These are phyloP conservation scores for Hypoxylon sp. DNA, from an alignment of 2,329 filamentous ascomycete species.

Conservation along the genomic window DNA sequence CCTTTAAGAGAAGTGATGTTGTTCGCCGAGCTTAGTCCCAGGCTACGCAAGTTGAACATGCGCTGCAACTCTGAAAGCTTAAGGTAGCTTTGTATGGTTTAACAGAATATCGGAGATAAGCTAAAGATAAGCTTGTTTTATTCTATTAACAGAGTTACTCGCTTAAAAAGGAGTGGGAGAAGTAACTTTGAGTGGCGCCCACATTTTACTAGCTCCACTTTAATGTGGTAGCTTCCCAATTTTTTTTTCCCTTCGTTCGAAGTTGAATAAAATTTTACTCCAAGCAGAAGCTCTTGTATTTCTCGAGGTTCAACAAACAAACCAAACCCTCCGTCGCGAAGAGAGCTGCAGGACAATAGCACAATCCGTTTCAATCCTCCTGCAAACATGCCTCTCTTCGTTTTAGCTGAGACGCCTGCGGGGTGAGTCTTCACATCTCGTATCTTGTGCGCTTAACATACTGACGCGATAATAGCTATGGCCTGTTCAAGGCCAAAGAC, in stretches of 20 bases:
- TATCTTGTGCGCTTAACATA: slow-evolving; percentile 27
- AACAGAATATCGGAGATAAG: slow-evolving; percentile 22
- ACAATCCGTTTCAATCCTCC: slow-evolving; percentile 33
- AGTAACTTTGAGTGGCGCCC: slow-evolving; percentile 35
- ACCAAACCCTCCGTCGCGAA: slow-evolving; percentile 47
- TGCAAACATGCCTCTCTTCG: slow-evolving; percentile 85
- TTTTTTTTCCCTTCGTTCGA: slow-evolving; percentile 45
- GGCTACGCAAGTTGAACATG: slow-evolving; percentile 37
- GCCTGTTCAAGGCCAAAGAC: slow-evolving; percentile 97
- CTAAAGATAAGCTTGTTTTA: slow-evolving; percentile 1
- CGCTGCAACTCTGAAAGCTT: slow-evolving; percentile 41
- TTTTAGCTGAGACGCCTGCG: slow-evolving; percentile 93
- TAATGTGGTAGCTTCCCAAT: slow-evolving; percentile 43
- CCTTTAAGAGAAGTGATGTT: slow-evolving; percentile 42
- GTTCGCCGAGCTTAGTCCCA: slow-evolving; percentile 19
- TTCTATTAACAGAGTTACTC: slow-evolving; percentile 8
- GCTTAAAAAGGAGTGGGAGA: not conserved
- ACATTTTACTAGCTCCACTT: slow-evolving; percentile 31
- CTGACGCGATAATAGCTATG: slow-evolving; percentile 76
- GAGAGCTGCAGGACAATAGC: slow-evolving; percentile 49
- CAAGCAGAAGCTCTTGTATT: slow-evolving; percentile 38
- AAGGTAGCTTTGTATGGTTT: slow-evolving; percentile 30
- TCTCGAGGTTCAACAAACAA: slow-evolving; percentile 46
- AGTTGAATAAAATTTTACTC: slow-evolving; percentile 43
- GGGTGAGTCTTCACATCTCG: slow-evolving; percentile 65